Evolutionary conservation across 176 grass and related monocot species (phyloP).

Genomic region (Bothriochloa decipiens): DNA sequence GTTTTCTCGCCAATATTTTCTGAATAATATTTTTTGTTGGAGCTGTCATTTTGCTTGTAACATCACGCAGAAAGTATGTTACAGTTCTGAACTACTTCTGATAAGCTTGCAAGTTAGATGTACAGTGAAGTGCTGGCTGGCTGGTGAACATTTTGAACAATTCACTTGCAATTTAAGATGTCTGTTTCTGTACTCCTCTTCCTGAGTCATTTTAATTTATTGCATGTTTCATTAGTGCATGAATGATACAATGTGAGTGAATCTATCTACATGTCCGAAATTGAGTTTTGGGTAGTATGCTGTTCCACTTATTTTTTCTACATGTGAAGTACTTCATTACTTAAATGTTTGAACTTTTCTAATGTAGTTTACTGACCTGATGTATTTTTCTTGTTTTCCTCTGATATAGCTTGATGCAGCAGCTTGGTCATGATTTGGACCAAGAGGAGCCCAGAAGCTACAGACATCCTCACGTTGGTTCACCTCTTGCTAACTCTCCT

Average conservation of each 20-base stretch:
- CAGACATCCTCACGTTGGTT: constrained; percentile 62
- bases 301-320: constrained; percentile 13
- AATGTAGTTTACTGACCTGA: constrained; percentile 5
- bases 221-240: not conserved
- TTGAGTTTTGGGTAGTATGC: not conserved
- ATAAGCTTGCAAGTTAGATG: constrained; percentile 6
- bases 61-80: no score
- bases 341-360: constrained; percentile 5
- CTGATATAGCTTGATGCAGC: constrained; percentile 85
- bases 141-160: not conserved
- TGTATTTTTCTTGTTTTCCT: constrained; percentile 27
- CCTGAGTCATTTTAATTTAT: not conserved
- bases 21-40: constrained; percentile 14
- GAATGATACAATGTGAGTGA: not conserved
- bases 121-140: not conserved
- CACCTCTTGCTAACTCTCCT: constrained; percentile 87
- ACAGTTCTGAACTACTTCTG: no score
- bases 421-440: constrained; percentile 80
- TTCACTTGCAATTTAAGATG: not conserved
- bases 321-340: constrained; percentile 7
- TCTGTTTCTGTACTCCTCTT: not conserved
- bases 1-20: constrained; percentile 9
- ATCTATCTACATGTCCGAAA: not conserved
- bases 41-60: constrained; percentile 6
- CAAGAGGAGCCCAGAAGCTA: constrained; percentile 80